Evolutionary conservation across 257 asterid species (phyloP).

Genomic region (Solanum peruvianum): DNA sequence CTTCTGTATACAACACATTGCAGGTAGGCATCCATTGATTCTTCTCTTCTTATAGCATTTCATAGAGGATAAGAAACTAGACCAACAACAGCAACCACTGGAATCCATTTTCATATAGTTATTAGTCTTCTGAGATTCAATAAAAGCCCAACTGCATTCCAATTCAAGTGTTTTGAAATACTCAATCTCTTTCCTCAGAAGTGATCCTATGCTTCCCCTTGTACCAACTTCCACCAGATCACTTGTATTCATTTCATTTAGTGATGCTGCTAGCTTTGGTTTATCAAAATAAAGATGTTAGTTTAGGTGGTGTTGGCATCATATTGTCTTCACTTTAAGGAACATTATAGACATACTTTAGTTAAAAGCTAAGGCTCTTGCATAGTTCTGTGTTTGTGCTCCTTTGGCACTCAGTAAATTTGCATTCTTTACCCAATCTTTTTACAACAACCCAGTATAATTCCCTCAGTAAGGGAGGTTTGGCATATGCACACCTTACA

Average conservation of each 20-base stretch:
- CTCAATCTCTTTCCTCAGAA: constrained; percentile 66
- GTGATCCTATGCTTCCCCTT: constrained; percentile 80
- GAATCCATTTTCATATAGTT: constrained; percentile 15
- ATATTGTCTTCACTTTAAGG: neutral
- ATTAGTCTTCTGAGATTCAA: constrained; percentile 12
- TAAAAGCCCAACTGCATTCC: constrained; percentile 14
- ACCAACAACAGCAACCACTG: constrained; percentile 29
- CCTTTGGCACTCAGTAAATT: neutral
- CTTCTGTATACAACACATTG: constrained; percentile 20
- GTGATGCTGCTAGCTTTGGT: neutral
- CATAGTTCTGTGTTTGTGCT: neutral
- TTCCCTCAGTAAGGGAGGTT: neutral
- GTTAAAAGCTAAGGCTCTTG: neutral
- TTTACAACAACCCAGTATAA: neutral
- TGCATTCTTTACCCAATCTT: neutral
- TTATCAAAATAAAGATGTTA: neutral
- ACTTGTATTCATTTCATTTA: constrained; percentile 16
- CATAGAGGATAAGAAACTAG: constrained; percentile 23
- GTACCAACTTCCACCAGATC: constrained; percentile 49
- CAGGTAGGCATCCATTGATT: constrained; percentile 20
- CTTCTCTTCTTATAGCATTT: constrained; percentile 53
- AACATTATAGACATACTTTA: neutral
- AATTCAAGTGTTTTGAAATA: constrained; percentile 41
- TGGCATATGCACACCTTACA: neutral
- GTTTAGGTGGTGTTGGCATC: neutral